Evolutionary conservation across 352 stramenopile genomes (phyloP).

Genomic region (Phytophthora chlamydospora): DNA sequence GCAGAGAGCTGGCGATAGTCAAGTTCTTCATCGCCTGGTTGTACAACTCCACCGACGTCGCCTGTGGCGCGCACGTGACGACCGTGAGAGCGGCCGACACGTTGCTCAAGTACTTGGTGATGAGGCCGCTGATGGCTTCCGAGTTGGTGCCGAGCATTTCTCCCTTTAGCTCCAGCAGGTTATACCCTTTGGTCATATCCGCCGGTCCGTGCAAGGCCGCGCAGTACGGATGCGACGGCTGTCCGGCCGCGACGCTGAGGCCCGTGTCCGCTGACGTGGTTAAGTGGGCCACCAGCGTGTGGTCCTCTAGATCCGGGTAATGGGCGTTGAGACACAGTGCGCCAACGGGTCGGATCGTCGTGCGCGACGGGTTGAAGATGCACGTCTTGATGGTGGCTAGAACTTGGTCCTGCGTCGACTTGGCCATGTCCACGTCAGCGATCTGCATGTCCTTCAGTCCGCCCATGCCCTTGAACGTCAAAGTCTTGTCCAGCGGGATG

Average conservation of each 20-base stretch:
- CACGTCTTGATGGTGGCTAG: constrained; percentile 80
- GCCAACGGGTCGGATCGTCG: constrained; percentile 69
- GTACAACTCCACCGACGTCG: constrained; percentile 72
- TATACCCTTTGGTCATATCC: constrained; percentile 62
- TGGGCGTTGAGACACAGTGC: constrained; percentile 68
- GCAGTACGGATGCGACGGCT: constrained; percentile 68
- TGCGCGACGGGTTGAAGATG: constrained; percentile 80
- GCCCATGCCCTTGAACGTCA: constrained; percentile 68
- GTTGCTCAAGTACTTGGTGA: constrained; percentile 80
- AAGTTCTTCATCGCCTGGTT: constrained; percentile 78
- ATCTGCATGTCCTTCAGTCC: constrained; percentile 74
- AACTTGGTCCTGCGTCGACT: constrained; percentile 65
- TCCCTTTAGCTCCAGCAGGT: constrained; percentile 69
- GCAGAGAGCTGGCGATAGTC: constrained; percentile 61
- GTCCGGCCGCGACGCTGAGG: constrained; percentile 48
- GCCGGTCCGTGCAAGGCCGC: constrained; percentile 29
- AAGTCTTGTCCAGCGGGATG: constrained; percentile 56
- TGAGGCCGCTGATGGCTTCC: constrained; percentile 75
- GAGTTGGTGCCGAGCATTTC: constrained; percentile 68
- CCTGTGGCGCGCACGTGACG: constrained; percentile 61
- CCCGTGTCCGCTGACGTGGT: constrained; percentile 40
- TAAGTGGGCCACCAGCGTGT: constrained; percentile 65
- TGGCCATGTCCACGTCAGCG: constrained; percentile 57
- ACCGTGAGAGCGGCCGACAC: constrained; percentile 59
- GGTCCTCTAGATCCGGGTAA: constrained; percentile 43